Percentiles rank a stretch among this genome's conserved stretches.
Evolutionary conservation across 176 grass and related monocot species (phyloP).

Genomic region (Oryza brachyantha): DNA sequence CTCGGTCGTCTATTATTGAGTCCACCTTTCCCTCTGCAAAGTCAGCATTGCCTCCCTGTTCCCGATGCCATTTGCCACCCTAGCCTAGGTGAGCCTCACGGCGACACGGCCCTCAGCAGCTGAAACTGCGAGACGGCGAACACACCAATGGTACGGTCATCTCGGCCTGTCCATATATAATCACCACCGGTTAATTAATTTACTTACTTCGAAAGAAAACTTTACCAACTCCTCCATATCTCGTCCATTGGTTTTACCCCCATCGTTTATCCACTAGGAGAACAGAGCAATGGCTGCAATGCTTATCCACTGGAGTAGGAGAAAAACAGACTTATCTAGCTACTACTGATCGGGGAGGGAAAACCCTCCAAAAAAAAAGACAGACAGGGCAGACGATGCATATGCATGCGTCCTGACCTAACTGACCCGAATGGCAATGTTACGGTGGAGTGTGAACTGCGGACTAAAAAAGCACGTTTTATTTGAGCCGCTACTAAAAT

Average conservation of each 20-base stretch:
- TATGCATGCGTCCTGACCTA: not conserved
- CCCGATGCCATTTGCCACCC: not conserved
- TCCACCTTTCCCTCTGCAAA: not conserved
- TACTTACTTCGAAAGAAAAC: not conserved
- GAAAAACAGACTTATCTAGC: not conserved
- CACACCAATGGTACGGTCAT: not conserved
- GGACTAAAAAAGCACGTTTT: not conserved
- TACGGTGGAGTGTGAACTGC: not conserved
- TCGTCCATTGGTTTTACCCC: not conserved
- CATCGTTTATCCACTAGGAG: not conserved
- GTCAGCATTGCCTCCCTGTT: conserved; percentile 29
- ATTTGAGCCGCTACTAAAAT: not conserved
- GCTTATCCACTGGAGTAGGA: conserved; percentile 16
- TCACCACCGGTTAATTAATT: not conserved
- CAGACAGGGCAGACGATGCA: not conserved
- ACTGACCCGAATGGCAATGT: not conserved
- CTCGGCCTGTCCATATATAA: not conserved
- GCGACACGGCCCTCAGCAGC: not conserved
- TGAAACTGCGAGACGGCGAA: no score
- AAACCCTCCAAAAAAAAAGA: not conserved
- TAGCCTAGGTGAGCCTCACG: not conserved
- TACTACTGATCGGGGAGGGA: not conserved
- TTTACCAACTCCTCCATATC: not conserved
- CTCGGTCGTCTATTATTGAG: conserved; percentile 15
- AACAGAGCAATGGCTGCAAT: no score